Evolutionary conservation across 768 basidiomycete genomes (phyloP), one percentile per base, ranked within the genome.

Genomic region (Termitomyces sp.): DNA sequence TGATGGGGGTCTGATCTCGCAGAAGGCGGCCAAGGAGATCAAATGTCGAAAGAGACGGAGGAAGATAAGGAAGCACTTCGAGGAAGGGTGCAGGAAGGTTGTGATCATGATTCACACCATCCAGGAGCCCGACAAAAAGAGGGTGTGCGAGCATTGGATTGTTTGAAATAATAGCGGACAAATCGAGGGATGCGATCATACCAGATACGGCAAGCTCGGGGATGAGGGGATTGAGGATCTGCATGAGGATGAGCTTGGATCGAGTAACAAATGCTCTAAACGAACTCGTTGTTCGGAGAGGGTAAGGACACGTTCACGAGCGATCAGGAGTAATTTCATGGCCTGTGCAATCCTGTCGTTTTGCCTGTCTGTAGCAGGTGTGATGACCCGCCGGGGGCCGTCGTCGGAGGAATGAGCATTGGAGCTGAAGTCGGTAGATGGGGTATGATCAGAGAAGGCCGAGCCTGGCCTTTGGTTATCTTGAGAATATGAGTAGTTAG

Each of bases 271-370:
- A 39, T 39, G 26, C 18, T 41, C 50, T 41, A n/a, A 20, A 71
- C 79, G 55, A 66, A 88, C 86, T 56, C 88, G 82, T 76, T 87
- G 87, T 74, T 92, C 90, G 39, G 86, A 77, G 51, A 92, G 80
- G 36, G 82, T 86, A 43, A 92, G 80, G 26, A 86, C 87, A 51
- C 90, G 84, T 59, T 85, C 81, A 53, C 87, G 82, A 42, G 86
- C 88, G 37, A 81, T 77, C 16, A 91, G 75, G 29, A 92, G 75
- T 20, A 91, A 79, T 52, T 79, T 80, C 80, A 90, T 82, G 24
- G 80, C 86, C 52, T 83, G 83, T 10, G 82, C 79, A 24, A 87
- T 72, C 27, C 72, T 74, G 60, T 85, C 86, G 53, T 80, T 85
- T 58, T 76, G 74, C 61, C 74, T 74, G 63, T 88, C 87, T 56